Conservation (phyloP, 208 protist genomes). For the Trypanosoma cruzi region DNA sequence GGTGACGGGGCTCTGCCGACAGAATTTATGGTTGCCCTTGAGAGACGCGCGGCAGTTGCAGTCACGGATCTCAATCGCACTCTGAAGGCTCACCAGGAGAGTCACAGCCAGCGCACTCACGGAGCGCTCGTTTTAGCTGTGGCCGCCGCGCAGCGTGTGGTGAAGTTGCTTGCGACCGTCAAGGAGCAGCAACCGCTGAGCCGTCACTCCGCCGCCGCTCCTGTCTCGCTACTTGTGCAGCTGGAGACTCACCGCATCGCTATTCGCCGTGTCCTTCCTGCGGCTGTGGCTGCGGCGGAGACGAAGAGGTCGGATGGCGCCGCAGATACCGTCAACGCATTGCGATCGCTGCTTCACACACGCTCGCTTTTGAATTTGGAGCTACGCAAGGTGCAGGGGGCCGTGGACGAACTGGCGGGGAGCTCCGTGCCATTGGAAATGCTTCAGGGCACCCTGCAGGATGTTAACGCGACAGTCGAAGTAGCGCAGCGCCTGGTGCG, state of each 20-base stretch:
- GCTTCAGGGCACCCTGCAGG: slow-evolving; percentile 56
- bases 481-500: slow-evolving; percentile 58
- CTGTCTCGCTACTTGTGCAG: slow-evolving; percentile 14
- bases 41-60: slow-evolving; percentile 18
- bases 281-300: slow-evolving; percentile 46
- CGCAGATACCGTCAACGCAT: slow-evolving; percentile 49
- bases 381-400: slow-evolving; percentile 73
- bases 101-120: slow-evolving; percentile 35
- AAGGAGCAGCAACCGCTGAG: slow-evolving; percentile 27
- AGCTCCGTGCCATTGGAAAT: slow-evolving; percentile 45
- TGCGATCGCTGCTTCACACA: slow-evolving; percentile 77
- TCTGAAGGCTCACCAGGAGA: slow-evolving; percentile 29
- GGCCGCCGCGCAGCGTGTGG: slow-evolving; percentile 44
- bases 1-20: neutral
- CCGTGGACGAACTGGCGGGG: slow-evolving; percentile 51
- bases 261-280: slow-evolving; percentile 49
- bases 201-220: neutral
- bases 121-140: slow-evolving; percentile 53
- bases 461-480: slow-evolving; percentile 71
- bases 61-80: slow-evolving; percentile 37
- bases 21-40: slow-evolving; percentile 22
- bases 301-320: slow-evolving; percentile 21
- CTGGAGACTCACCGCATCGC: slow-evolving; percentile 42
- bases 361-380: slow-evolving; percentile 72
- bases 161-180: slow-evolving; percentile 38